Base-by-base conservation (phyloP, 352 stramenopile species). In the Globisporangium orthogonon region DNA sequence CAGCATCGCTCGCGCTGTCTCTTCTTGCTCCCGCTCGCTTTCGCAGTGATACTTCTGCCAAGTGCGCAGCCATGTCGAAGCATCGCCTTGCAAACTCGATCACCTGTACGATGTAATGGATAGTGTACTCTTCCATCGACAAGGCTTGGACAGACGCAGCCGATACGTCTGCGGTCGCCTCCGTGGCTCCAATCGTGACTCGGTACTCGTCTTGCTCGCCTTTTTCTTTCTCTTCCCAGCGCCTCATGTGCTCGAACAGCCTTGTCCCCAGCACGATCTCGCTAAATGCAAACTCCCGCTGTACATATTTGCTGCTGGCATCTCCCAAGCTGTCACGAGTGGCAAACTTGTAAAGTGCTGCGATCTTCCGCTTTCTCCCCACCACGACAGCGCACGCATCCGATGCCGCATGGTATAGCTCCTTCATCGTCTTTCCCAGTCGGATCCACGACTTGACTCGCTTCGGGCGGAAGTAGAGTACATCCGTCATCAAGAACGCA, bases 371-470 rank as follows among this genome's bases (percentile, higher is more conserved):
- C n/a, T 84, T 67, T 17, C 71, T 63, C 14, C 73, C 75, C 14
- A 91, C 58, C 0, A 87, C 29, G 7, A 79, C 67, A 0, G 72
- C 70, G 56, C 80, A 85, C 3, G 78, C 78, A 47, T 91, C 81
- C 2, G 76, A 88, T 3, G 70, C 61, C 35, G 76, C 67, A 40
- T 89, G 76, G 55, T 87, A 88, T 9, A 89, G 55, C 54, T 87
- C 76, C 43, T 89, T 88, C 61, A 84, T 80, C 9, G 77, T 82
- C 41, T 83, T 74, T 23, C 77, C 78, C 5, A 91, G 63, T 4
- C 75, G 71, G 55, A 86, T 52, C 81, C 81, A 91, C 2, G 81
- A 88, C 57, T 83, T 71, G 44, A 87, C 69, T 1, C 81, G 73
- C 15, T 78, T 64, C 17, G 78, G 76, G 33, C 78, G 76, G 46